Conservation (phyloP, 129 eudicot genomes). For the Helichrysum umbraculigerum region DNA sequence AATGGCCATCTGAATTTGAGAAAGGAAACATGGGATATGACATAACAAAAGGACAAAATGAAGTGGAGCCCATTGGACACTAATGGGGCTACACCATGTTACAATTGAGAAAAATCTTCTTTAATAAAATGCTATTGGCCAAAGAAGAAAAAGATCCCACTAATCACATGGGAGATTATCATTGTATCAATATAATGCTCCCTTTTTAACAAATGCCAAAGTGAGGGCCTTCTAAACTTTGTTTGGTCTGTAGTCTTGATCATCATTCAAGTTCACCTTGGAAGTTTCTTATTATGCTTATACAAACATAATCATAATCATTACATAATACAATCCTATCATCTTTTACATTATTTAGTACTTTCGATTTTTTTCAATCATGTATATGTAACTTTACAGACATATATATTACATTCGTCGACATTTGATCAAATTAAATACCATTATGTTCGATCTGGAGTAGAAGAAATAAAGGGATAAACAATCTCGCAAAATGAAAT, state of each 20-base stretch:
- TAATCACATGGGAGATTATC: conserved; percentile 46
- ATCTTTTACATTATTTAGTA: not conserved
- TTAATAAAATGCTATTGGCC: conserved; percentile 33
- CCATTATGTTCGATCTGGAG: not conserved
- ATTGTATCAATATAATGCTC: conserved; percentile 26
- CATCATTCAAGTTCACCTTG: conserved; percentile 24
- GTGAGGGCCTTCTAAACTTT: conserved; percentile 28
- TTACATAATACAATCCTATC: not conserved
- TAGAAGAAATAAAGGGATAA: not conserved
- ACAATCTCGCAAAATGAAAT: not conserved
- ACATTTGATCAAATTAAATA: not conserved
- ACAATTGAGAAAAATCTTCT: conserved; percentile 29
- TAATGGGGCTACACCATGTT: conserved; percentile 41
- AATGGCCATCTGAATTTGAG: conserved; percentile 12
- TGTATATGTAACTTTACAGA: not conserved
- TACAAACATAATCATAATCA: conserved; percentile 21
- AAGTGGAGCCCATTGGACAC: conserved; percentile 37
- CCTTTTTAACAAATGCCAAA: conserved; percentile 30
- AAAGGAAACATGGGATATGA: conserved; percentile 17
- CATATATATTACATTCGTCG: not conserved
- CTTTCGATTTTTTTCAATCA: not conserved
- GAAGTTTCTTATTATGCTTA: conserved; percentile 20
- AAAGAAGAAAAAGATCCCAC: conserved; percentile 35
- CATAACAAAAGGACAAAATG: conserved; percentile 25
- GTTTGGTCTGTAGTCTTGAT: conserved; percentile 18